Evolutionary conservation across 257 asterid genomes (phyloP), one percentile per base, ranked within the genome.

Genomic region (Petunia axillaris): DNA sequence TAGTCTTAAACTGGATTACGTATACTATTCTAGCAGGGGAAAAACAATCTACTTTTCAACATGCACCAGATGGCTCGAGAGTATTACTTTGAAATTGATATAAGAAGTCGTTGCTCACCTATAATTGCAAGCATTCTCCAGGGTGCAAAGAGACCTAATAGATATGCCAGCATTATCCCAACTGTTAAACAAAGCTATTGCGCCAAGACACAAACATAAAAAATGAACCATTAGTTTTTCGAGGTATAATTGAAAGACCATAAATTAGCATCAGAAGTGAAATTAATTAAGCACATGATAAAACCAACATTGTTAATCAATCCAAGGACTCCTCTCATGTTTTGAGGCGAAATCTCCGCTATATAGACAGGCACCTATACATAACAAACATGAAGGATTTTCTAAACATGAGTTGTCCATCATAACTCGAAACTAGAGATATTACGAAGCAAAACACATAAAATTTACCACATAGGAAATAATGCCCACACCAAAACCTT

Each of bases 271-370:
- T 10, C 55, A 35, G 66, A 43, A n/a, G 10, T 5, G 39, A 64
- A 57, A 57, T 15, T 35, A 4, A 62, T 0, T 35, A 43, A 65
- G 37, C 37, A 40, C 74, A 25, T 63, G 55, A 79, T 16, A 66
- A 82, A 16, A 81, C 87, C 44, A 80, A 92, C 98, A 94, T 94
- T 95, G 83, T 90, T 91, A 77, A 88, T 91, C 5, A 95, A 89
- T 84, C 97, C 98, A 40, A 94, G 95, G 83, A 91, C 87, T 85
- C 97, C 97, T 86, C 98, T 94, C 81, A 91, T 75, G 89, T 91
- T 92, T 82, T 94, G 95, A 40, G 97, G 97, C 2, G 97, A 91
- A 76, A 94, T 91, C 93, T 94, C 98, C 4, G 98, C 94, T 87
- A 94, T 92, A 79, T 92, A 94, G 35, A 94, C 97, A 35, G 98